Evolutionary conservation across 352 stramenopile genomes (phyloP).

Genomic region (Globisporangium cystogenes): DNA sequence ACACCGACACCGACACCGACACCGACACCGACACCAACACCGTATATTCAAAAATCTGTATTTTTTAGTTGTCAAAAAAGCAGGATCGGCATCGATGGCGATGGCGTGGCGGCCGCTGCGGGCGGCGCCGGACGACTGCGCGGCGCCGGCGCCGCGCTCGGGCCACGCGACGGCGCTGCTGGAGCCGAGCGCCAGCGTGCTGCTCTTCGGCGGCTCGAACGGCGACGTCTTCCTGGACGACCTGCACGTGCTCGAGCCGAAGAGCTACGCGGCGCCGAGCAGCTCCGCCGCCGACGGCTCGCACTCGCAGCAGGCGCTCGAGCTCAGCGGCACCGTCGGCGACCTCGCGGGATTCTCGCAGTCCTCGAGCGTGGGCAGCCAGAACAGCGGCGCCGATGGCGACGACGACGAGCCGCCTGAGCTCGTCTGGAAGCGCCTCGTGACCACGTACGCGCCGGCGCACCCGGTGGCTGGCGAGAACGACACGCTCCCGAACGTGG

Average conservation of each 20-base stretch:
- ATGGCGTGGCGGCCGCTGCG: not conserved
- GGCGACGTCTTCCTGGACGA: constrained; percentile 56
- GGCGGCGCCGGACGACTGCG: not conserved
- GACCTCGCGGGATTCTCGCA: constrained; percentile 10
- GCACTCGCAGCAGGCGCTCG: constrained; percentile 4
- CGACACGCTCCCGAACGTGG: constrained; percentile 12
- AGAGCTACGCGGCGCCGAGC: constrained; percentile 2
- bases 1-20: too few relatives aligned
- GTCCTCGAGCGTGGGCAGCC: constrained; percentile 1
- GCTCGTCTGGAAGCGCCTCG: constrained; percentile 50
- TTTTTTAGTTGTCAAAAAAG: too few relatives aligned
- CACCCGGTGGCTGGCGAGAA: constrained; percentile 13
- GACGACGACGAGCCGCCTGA: not conserved
- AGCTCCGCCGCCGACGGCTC: too few relatives aligned
- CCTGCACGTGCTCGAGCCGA: constrained; percentile 18
- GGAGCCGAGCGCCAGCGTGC: constrained; percentile 30
- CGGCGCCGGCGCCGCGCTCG: constrained; percentile 19
- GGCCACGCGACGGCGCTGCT: constrained; percentile 60
- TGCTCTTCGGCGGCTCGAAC: constrained; percentile 63
- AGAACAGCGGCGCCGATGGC: not conserved
- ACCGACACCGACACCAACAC: too few relatives aligned
- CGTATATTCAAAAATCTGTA: too few relatives aligned
- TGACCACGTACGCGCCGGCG: constrained; percentile 26
- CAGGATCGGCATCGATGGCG: too few relatives aligned
- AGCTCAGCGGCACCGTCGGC: constrained; percentile 7